Conservation (phyloP, 768 basidiomycete species). For the Rhodotorula sphaerocarpa region DNA sequence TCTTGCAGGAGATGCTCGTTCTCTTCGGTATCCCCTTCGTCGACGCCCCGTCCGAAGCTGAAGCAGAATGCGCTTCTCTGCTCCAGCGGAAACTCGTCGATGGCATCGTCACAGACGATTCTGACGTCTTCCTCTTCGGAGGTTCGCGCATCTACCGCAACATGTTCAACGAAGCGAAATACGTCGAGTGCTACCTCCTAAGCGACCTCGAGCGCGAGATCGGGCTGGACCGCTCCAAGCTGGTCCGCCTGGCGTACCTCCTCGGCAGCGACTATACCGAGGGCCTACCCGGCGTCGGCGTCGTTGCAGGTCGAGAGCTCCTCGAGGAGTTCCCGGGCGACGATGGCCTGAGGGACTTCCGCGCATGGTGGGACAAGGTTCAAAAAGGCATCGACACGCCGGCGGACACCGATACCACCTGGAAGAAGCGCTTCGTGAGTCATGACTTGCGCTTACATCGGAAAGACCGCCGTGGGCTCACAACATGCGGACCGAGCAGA, state of each 20-base stretch:
- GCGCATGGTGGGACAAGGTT: constrained; percentile 87
- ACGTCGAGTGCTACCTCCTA: constrained; percentile 87
- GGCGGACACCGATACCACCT: constrained; percentile 58
- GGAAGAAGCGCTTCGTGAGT: constrained; percentile 50
- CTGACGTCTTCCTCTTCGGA: constrained; percentile 96
- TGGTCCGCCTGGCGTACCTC: constrained; percentile 82
- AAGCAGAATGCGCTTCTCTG: constrained; percentile 94
- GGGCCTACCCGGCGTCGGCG: constrained; percentile 82
- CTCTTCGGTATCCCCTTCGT: constrained; percentile 97
- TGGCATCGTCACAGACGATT: constrained; percentile 97
- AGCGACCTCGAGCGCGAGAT: constrained; percentile 79
- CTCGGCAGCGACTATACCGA: constrained; percentile 95
- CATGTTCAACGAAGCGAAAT: constrained; percentile 99
- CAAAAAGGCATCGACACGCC: constrained; percentile 78
- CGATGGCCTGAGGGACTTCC: constrained; percentile 69
- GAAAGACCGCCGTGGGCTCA: neutral
- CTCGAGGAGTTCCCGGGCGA: constrained; percentile 84
- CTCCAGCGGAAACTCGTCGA: constrained; percentile 78
- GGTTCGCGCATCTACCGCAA: constrained; percentile 94
- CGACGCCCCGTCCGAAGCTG: constrained; percentile 98
- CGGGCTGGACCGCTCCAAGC: constrained; percentile 71
- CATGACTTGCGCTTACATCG: neutral
- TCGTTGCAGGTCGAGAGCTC: constrained; percentile 92
- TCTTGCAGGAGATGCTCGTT: constrained; percentile 67
- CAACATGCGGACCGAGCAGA: constrained; percentile 57